Conservation (phyloP, 306 rosid species). For the Gleditsia sinensis region DNA sequence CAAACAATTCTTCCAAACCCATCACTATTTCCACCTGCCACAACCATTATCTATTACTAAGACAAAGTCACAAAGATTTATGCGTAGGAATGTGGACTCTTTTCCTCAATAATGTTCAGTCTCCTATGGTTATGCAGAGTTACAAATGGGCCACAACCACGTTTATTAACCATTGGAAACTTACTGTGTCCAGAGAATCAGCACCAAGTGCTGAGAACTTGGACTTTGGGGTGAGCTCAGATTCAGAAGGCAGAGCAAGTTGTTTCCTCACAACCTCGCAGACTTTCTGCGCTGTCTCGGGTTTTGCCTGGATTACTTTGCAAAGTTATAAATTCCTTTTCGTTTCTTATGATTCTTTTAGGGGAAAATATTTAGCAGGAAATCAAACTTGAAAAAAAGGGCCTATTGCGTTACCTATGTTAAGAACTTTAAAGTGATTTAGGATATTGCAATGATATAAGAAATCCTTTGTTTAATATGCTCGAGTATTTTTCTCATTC, state of each 20-base stretch:
- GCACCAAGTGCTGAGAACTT: conserved; percentile 58
- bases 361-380: too few species aligned
- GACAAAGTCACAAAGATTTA: neutral
- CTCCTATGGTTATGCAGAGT: neutral
- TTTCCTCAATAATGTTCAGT: neutral
- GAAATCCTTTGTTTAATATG: too few species aligned
- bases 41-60: neutral
- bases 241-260: conserved; percentile 53
- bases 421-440: too few species aligned
- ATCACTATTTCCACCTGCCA: conserved; percentile 63
- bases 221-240: conserved; percentile 50
- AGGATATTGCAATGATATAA: too few species aligned
- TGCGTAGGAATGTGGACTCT: neutral
- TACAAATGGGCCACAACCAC: too few species aligned
- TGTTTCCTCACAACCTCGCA: conserved; percentile 56
- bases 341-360: neutral
- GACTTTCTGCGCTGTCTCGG: conserved; percentile 52
- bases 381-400: too few species aligned
- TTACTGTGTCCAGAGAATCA: conserved; percentile 63
- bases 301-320: conserved; percentile 1
- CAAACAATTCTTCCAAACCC: conserved; percentile 58
- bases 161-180: neutral
- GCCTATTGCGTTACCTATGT: too few species aligned
- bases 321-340: neutral
- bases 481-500: too few species aligned